A percentile compares a stretch with the other conserved stretches of the same genome.
These are phyloP conservation scores for Haplosporangium sp. DNA, from an alignment of 371 early-diverging fungal species.

Conservation along the genomic window DNA sequence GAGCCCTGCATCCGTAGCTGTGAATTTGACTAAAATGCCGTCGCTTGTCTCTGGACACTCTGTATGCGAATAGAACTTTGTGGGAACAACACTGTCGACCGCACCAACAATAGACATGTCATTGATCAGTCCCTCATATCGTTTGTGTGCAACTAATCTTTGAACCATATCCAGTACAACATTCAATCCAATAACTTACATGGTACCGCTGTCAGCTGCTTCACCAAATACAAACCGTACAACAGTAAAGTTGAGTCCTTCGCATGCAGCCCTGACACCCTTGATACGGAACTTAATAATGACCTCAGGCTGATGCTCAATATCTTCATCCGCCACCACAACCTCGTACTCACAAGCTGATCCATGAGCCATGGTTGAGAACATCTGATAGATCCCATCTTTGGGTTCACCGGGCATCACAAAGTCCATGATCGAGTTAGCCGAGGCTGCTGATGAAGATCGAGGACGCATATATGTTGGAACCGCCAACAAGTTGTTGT, in stretches of 20 bases:
- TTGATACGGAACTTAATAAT: constrained; percentile 46
- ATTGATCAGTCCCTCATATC: neutral
- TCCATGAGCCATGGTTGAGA: constrained; percentile 40
- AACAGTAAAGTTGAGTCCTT: constrained; percentile 49
- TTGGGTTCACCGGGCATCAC: constrained; percentile 48
- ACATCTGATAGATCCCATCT: constrained; percentile 50
- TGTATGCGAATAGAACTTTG: constrained; percentile 26
- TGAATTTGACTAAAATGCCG: constrained; percentile 46
- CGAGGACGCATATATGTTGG: constrained; percentile 49
- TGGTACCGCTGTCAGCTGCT: constrained; percentile 33
- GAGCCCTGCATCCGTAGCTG: constrained; percentile 43
- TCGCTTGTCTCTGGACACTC: constrained; percentile 31
- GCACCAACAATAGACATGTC: neutral
- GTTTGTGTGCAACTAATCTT: neutral
- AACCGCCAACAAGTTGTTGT: constrained; percentile 31
- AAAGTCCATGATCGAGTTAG: constrained; percentile 48
- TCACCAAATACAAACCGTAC: constrained; percentile 51
- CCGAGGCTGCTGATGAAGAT: constrained; percentile 45
- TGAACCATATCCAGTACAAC: neutral
- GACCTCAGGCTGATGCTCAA: constrained; percentile 44
- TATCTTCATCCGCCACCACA: constrained; percentile 52
- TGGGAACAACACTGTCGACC: constrained; percentile 38
- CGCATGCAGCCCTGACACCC: constrained; percentile 45
- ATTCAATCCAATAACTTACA: constrained; percentile 31
- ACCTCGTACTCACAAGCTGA: constrained; percentile 50